These are phyloP conservation scores for Miscanthus lutarioriparius DNA, from an alignment of 176 grass and related monocot genomes.

Conservation along the genomic window DNA sequence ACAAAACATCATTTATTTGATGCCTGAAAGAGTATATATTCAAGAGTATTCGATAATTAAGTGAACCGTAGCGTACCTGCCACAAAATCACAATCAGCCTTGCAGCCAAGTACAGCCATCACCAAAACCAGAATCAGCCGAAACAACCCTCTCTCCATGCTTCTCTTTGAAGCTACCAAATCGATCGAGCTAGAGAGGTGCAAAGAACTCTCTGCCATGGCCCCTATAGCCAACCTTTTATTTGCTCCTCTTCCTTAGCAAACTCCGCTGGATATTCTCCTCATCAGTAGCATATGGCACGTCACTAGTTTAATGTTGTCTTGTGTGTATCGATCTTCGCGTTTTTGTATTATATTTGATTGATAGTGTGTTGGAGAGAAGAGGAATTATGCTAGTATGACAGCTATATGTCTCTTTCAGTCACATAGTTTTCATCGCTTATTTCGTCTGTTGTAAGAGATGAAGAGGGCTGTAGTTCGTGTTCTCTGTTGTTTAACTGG, in stretches of 20 bases:
- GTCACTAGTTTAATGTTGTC: constrained; percentile 17
- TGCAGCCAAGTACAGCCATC: background rate
- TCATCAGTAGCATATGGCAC: background rate
- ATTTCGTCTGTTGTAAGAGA: background rate
- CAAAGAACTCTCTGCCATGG: constrained; percentile 26
- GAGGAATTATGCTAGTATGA: constrained; percentile 13
- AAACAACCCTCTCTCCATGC: background rate
- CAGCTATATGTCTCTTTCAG: constrained; percentile 12
- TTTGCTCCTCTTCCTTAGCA: background rate
- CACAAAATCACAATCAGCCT: constrained; percentile 28
- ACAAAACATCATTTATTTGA: background rate
- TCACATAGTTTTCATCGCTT: background rate
- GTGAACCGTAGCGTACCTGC: constrained; percentile 4
- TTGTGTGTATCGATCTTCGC: constrained; percentile 15
- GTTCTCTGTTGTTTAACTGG: background rate
- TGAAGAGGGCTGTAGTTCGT: background rate
- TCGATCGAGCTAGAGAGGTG: background rate
- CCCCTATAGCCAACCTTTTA: constrained; percentile 21
- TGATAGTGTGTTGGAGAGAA: background rate
- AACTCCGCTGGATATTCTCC: constrained; percentile 26
- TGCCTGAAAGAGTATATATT: background rate
- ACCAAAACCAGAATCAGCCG: background rate
- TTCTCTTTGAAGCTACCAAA: background rate
- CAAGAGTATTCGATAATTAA: background rate
- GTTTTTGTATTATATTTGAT: background rate